Evolutionary conservation across 805 yeast genomes (phyloP), one percentile per base, ranked within the genome.

Genomic region (Hanseniaspora lindneri): DNA sequence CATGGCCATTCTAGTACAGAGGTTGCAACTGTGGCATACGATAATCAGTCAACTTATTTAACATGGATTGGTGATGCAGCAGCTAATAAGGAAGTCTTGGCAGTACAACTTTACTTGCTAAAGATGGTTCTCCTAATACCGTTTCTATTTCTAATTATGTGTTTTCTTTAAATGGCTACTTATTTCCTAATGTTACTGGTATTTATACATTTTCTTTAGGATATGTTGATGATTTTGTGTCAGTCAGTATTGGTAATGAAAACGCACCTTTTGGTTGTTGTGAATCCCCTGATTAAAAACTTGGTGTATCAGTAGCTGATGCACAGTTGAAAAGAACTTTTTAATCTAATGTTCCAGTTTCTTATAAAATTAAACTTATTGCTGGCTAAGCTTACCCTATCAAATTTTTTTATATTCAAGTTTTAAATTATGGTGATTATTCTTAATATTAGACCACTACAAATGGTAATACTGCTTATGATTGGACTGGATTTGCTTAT

Each of bases 371-470:
- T 19, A 55, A 56, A 35, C 52, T 61, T 37, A 32, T 47, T 6
- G 56, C 51, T 3, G 66, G 65, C 9, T 36, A 40, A 21, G 58
- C 55, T 41, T 63, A 62, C 47, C 67, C 67, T 7, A 39, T 60
- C 1, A 55, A 60, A 51, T 43, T 60, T 21, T 54, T 57, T 11
- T 57, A 50, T 30, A 49, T 53, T 16, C 60, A 62, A 41, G 47
- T 49, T 24, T 47, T 41, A 11, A 47, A 44, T 35, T 41, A 44
- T 8, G 55, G 53, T 21, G 47, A 47, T 11, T 40, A 54, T 24
- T 42, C 44, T 7, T 50, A 55, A n/a, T 29, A 50, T 10, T 55
- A 55, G 35, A 50, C 52, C 1, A 50, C 47, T 29, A 63, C 64
- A 3, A 50, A 33, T 27, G 60, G 59, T 10, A 47, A 41, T 4